Evolutionary conservation across 2,329 filamentous ascomycete genomes (phyloP).

Genomic region (Massarina eburnea): DNA sequence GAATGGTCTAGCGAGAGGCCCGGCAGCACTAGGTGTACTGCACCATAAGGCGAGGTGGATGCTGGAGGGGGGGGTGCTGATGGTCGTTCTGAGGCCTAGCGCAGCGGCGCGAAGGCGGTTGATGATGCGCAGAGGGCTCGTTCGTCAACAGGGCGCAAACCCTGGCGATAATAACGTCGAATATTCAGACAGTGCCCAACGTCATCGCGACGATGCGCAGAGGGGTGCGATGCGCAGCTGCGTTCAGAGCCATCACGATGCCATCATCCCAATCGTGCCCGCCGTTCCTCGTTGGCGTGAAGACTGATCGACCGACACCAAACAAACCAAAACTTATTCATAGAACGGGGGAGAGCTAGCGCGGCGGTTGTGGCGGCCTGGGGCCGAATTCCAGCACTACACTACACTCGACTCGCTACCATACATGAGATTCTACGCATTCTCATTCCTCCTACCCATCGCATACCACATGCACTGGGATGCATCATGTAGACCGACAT

Average conservation of each 20-base stretch:
- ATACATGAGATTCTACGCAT: too few species aligned
- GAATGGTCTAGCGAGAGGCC: too few species aligned
- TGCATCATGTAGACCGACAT: too few species aligned
- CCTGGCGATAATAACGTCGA: constrained; percentile 10
- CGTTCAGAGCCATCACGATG: constrained; percentile 2
- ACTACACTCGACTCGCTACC: background rate
- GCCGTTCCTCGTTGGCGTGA: background rate
- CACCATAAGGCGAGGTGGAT: background rate
- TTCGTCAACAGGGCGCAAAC: constrained; percentile 14
- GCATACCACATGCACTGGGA: too few species aligned
- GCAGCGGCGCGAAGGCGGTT: constrained; percentile 1
- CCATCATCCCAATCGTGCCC: background rate
- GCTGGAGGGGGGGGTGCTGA: background rate
- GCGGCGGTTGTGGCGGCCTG: constrained; percentile 12
- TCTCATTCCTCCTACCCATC: background rate
- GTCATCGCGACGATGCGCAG: constrained; percentile 15
- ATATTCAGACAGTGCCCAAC: constrained; percentile 7
- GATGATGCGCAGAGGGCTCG: background rate
- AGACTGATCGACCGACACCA: background rate
- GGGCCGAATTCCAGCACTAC: background rate
- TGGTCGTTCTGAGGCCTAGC: background rate
- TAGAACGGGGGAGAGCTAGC: constrained; percentile 11
- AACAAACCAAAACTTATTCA: constrained; percentile 6
- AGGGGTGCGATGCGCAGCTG: background rate
- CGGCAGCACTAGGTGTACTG: constrained; percentile 1